phyloP scores from a whole-genome alignment of 2,329 filamentous ascomycete genomes.

The Mariannaea elegans region DNA sequence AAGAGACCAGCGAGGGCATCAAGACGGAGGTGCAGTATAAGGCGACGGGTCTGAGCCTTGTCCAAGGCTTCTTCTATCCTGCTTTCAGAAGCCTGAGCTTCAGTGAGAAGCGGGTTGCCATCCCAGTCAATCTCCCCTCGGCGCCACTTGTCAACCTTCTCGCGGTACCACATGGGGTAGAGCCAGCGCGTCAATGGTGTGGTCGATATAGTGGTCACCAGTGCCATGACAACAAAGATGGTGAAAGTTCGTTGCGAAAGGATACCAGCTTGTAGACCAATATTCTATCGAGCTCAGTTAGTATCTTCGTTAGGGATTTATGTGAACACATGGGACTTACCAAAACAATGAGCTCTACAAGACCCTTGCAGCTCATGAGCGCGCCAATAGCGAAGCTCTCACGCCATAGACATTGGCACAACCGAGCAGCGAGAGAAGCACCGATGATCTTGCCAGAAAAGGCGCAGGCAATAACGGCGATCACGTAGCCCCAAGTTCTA shows the following conservation, averaged over 20 bases:
- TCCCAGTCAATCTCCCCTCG: slow-evolving; percentile 92
- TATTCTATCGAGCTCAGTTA: slow-evolving; percentile 54
- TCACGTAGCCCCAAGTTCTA: slow-evolving; percentile 87
- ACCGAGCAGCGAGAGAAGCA: slow-evolving; percentile 78
- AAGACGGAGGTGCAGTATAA: slow-evolving; percentile 41
- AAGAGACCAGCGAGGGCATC: slow-evolving; percentile 42
- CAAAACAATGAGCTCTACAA: slow-evolving; percentile 94
- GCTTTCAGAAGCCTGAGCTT: slow-evolving; percentile 36
- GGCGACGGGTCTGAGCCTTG: slow-evolving; percentile 37
- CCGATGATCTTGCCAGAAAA: slow-evolving; percentile 88
- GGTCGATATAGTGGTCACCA: slow-evolving; percentile 85
- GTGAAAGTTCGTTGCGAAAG: slow-evolving; percentile 85
- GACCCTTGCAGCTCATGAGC: slow-evolving; percentile 95
- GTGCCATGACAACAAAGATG: slow-evolving; percentile 94
- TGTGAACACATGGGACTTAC: slow-evolving; percentile 56
- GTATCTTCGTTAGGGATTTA: neutral
- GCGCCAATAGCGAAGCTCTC: slow-evolving; percentile 89
- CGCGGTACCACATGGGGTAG: slow-evolving; percentile 73
- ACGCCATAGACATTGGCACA: slow-evolving; percentile 80
- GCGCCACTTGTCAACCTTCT: slow-evolving; percentile 66
- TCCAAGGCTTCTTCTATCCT: slow-evolving; percentile 40
- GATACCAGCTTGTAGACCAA: slow-evolving; percentile 85
- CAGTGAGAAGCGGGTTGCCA: slow-evolving; percentile 45
- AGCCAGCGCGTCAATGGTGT: slow-evolving; percentile 78
- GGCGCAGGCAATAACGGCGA: slow-evolving; percentile 83